phyloP scores from a whole-genome alignment of 129 eudicot species.

The Tagetes erecta region DNA sequence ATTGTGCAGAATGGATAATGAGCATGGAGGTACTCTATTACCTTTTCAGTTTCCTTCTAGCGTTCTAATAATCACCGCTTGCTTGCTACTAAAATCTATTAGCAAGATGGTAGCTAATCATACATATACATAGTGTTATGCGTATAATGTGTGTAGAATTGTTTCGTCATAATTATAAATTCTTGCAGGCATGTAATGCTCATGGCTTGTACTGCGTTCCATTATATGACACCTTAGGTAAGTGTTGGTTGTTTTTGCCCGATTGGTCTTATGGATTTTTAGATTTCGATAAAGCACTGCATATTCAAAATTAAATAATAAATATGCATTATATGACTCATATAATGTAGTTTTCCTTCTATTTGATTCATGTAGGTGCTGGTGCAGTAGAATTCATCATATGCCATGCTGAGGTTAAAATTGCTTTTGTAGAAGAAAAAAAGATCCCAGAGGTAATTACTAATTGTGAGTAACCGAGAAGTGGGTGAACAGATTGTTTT shows the following conservation, averaged over 20 bases:
- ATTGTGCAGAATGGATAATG: slow-evolving; percentile 82
- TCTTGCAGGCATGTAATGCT: slow-evolving; percentile 96
- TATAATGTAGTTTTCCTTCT: slow-evolving; percentile 4
- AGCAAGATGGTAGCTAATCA: slow-evolving; percentile 10
- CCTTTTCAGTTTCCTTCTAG: not conserved
- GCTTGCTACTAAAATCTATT: slow-evolving; percentile 3
- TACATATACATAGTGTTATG: not conserved
- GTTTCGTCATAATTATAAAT: slow-evolving; percentile 25
- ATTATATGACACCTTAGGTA: slow-evolving; percentile 88
- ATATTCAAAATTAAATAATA: not conserved
- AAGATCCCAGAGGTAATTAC: slow-evolving; percentile 75
- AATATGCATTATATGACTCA: slow-evolving; percentile 14
- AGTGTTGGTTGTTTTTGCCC: not conserved
- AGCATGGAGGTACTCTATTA: slow-evolving; percentile 80
- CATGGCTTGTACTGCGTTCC: slow-evolving; percentile 91
- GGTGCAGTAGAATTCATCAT: slow-evolving; percentile 89
- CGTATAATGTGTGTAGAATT: slow-evolving; percentile 20
- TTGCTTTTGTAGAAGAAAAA: slow-evolving; percentile 82
- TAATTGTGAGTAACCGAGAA: not conserved
- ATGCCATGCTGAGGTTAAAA: slow-evolving; percentile 77
- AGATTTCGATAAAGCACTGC: not conserved
- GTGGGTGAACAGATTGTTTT: not conserved
- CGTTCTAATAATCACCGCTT: not conserved
- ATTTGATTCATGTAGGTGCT: slow-evolving; percentile 59
- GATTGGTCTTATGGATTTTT: not conserved